Percentiles rank a stretch among this genome's conserved stretches.
phyloP scores from a whole-genome alignment of 176 grass and related monocot genomes.

The Zea luxurians region DNA sequence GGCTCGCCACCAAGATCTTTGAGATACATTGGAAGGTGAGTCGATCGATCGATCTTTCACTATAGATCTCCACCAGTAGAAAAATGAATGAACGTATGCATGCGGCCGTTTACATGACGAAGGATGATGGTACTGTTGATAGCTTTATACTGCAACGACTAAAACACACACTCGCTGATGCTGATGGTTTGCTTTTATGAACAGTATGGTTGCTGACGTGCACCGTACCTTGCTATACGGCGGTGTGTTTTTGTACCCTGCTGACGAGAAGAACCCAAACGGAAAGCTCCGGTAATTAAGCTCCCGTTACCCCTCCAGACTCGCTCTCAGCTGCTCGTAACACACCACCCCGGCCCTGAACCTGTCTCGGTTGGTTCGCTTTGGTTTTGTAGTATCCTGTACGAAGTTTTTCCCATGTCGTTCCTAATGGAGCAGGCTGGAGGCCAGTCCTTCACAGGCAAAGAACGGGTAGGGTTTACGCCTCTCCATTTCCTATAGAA shows the following conservation, averaged over 20 bases:
- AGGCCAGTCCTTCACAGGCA: constrained; percentile 91
- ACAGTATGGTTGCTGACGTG: constrained; percentile 98
- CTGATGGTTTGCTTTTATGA: constrained; percentile 41
- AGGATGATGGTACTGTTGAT: not conserved
- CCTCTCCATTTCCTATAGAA: not conserved
- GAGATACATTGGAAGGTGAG: constrained; percentile 95
- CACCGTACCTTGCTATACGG: constrained; percentile 95
- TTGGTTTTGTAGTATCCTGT: constrained; percentile 66
- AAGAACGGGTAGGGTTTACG: constrained; percentile 57
- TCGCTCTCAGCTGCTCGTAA: too few species aligned
- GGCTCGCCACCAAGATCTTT: constrained; percentile 79
- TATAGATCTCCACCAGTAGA: not conserved
- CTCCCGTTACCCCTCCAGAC: too few species aligned
- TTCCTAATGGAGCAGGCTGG: constrained; percentile 97
- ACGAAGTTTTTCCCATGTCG: constrained; percentile 99
- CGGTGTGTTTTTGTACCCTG: constrained; percentile 95
- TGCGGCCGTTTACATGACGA: too few species aligned
- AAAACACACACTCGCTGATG: not conserved
- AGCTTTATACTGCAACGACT: not conserved
- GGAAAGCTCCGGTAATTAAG: constrained; percentile 73
- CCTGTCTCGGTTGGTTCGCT: constrained; percentile 16
- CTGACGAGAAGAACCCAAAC: constrained; percentile 83
- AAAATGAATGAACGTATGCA: not conserved
- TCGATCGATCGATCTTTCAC: not conserved
- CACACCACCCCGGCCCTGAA: constrained; percentile 25